Conservation (phyloP, 352 stramenopile genomes). For the Peronospora belbahrii region DNA sequence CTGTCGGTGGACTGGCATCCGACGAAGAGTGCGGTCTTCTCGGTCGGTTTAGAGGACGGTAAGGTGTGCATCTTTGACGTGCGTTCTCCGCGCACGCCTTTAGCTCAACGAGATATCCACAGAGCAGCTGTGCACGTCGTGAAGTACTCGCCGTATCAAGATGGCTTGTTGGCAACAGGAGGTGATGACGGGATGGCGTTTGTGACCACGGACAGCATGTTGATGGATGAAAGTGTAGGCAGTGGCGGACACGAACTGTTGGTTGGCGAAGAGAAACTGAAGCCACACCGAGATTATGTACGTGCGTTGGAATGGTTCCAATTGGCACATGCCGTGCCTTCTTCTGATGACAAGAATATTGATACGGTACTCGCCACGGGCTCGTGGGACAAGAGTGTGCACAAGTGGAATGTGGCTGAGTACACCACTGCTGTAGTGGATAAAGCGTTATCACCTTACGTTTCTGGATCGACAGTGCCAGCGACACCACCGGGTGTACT, state of each 20-base stretch:
- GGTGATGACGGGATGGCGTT: conserved; percentile 55
- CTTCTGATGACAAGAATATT: conserved; percentile 1
- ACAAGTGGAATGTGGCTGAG: conserved; percentile 33
- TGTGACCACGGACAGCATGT: conserved; percentile 32
- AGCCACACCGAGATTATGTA: conserved; percentile 60
- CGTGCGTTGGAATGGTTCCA: conserved; percentile 61
- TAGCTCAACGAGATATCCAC: conserved; percentile 37
- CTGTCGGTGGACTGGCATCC: conserved; percentile 67
- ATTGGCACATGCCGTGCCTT: conserved; percentile 1
- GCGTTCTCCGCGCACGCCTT: conserved; percentile 33
- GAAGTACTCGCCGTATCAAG: conserved; percentile 55
- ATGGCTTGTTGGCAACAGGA: conserved; percentile 51
- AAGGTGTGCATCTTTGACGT: conserved; percentile 62
- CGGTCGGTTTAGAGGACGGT: conserved; percentile 59
- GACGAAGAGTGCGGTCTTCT: conserved; percentile 43
- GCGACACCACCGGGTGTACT: conserved; percentile 11
- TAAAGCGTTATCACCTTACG: not conserved
- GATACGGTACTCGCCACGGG: conserved; percentile 35
- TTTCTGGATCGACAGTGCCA: conserved; percentile 1
- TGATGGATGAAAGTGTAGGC: conserved; percentile 8
- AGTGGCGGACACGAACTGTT: conserved; percentile 17
- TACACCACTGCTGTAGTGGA: conserved; percentile 7
- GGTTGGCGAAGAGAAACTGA: conserved; percentile 11
- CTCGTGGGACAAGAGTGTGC: conserved; percentile 60
- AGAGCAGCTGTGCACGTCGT: conserved; percentile 45